Percentiles rank a stretch among this genome's conserved stretches.
Evolutionary conservation across 768 basidiomycete species (phyloP).

Genomic region (Russula abietina): DNA sequence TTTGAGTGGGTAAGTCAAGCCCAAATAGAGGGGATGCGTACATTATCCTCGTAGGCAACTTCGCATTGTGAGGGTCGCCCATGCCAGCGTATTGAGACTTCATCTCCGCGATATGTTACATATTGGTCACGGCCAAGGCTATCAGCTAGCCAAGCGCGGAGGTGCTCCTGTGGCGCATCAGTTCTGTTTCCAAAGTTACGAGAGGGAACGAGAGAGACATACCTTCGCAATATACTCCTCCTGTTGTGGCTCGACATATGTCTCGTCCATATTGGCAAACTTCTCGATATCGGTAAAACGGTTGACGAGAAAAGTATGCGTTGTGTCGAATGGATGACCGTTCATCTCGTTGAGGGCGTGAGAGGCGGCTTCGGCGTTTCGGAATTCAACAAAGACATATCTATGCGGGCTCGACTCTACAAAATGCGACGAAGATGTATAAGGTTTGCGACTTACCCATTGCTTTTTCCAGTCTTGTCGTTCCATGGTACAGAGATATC

Average conservation of each 20-base stretch:
- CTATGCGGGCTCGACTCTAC: conserved; percentile 35
- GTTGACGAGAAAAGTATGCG: conserved; percentile 79
- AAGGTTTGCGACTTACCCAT: conserved; percentile 59
- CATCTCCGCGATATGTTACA: conserved; percentile 87
- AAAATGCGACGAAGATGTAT: background rate
- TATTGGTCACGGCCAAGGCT: conserved; percentile 92
- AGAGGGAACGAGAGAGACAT: conserved; percentile 22
- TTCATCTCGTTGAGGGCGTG: conserved; percentile 63
- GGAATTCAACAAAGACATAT: conserved; percentile 78
- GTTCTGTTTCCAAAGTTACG: background rate
- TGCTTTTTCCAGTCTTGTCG: conserved; percentile 72
- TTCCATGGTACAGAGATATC: conserved; percentile 89
- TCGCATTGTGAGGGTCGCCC: conserved; percentile 86
- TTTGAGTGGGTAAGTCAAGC: conserved; percentile 1
- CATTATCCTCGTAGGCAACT: conserved; percentile 65
- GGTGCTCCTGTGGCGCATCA: conserved; percentile 64
- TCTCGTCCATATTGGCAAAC: conserved; percentile 70
- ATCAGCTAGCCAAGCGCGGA: conserved; percentile 93
- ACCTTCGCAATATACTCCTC: conserved; percentile 77
- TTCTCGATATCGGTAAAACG: conserved; percentile 86
- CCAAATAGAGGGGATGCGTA: conserved; percentile 35
- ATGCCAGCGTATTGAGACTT: conserved; percentile 89
- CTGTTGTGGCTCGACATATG: conserved; percentile 64
- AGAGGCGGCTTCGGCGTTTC: conserved; percentile 61
- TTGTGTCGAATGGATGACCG: conserved; percentile 80